Evolutionary conservation across 805 yeast species (phyloP).

Genomic region (Starmera pachycereana): DNA sequence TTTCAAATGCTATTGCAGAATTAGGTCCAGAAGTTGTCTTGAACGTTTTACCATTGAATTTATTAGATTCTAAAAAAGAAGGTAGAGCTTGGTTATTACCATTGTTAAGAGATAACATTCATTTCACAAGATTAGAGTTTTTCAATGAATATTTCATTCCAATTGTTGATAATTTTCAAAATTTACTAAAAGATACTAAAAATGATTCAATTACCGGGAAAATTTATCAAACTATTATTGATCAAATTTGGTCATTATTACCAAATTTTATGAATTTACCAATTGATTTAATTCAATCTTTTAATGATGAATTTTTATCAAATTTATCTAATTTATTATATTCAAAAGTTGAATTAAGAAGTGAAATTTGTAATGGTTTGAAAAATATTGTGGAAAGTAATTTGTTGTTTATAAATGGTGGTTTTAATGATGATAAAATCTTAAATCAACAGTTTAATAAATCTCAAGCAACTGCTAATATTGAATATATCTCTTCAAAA

Average conservation of each 20-base stretch:
- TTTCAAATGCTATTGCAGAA: conserved; percentile 67
- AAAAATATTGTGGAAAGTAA: conserved; percentile 72
- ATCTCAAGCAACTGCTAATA: conserved; percentile 40
- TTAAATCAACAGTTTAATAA: conserved; percentile 53
- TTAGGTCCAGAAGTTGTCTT: conserved; percentile 85
- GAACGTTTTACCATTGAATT: conserved; percentile 66
- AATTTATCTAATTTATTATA: conserved; percentile 65
- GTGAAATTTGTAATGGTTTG: conserved; percentile 74
- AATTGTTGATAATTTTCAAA: conserved; percentile 41
- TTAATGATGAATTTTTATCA: conserved; percentile 72
- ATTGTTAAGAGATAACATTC: conserved; percentile 74
- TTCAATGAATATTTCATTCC: conserved; percentile 63
- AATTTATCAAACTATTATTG: conserved; percentile 74
- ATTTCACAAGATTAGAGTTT: conserved; percentile 55
- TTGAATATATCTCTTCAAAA: conserved; percentile 53
- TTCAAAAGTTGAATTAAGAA: conserved; percentile 64
- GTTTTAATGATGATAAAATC: conserved; percentile 42
- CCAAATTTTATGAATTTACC: conserved; percentile 89
- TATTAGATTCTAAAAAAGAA: conserved; percentile 42
- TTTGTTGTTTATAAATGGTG: conserved; percentile 50
- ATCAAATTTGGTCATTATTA: conserved; percentile 86
- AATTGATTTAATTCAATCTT: conserved; percentile 51
- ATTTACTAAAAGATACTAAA: conserved; percentile 32
- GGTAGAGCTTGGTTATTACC: conserved; percentile 97
- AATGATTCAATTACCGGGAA: conserved; percentile 60